Conservation (phyloP, 805 yeast genomes). For the Wickerhamia fluorescens region DNA sequence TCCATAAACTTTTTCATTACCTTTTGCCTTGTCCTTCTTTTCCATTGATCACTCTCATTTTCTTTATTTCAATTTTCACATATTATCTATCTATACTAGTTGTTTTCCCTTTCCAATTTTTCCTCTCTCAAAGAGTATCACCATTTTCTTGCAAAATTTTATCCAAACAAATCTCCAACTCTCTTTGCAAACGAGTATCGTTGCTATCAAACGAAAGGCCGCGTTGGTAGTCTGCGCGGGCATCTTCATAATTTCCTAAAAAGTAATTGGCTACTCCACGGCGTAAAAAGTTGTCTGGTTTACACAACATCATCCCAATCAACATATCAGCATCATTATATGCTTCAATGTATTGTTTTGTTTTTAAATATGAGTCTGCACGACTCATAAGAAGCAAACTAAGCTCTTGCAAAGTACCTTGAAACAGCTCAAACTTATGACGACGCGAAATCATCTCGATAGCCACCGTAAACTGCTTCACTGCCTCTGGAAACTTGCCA, state of each 20-base stretch:
- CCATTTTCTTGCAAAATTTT: constrained; percentile 55
- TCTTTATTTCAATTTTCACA: too few species aligned
- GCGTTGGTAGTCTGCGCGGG: constrained; percentile 63
- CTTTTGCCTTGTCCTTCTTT: too few species aligned
- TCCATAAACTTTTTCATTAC: too few species aligned
- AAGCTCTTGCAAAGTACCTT: constrained; percentile 62
- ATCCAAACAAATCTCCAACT: constrained; percentile 40
- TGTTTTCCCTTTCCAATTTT: too few species aligned
- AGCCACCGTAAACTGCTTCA: constrained; percentile 57
- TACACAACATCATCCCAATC: constrained; percentile 47
- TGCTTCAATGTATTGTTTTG: constrained; percentile 50
- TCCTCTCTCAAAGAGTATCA: too few species aligned
- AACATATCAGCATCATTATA: constrained; percentile 64
- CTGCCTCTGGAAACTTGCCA: constrained; percentile 51
- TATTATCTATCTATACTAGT: too few species aligned
- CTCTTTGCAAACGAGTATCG: constrained; percentile 42
- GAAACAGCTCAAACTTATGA: constrained; percentile 69
- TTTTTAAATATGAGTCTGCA: constrained; percentile 59
- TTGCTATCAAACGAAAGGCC: constrained; percentile 59
- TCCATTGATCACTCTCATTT: too few species aligned
- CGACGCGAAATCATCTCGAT: constrained; percentile 62
- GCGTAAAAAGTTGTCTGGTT: constrained; percentile 68
- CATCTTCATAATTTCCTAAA: constrained; percentile 54
- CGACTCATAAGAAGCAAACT: constrained; percentile 61
- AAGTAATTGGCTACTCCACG: constrained; percentile 58